Percentiles rank a stretch among this genome's conserved stretches.
phyloP scores from a whole-genome alignment of 176 grass and related monocot species.

The Ensete ventricosum region DNA sequence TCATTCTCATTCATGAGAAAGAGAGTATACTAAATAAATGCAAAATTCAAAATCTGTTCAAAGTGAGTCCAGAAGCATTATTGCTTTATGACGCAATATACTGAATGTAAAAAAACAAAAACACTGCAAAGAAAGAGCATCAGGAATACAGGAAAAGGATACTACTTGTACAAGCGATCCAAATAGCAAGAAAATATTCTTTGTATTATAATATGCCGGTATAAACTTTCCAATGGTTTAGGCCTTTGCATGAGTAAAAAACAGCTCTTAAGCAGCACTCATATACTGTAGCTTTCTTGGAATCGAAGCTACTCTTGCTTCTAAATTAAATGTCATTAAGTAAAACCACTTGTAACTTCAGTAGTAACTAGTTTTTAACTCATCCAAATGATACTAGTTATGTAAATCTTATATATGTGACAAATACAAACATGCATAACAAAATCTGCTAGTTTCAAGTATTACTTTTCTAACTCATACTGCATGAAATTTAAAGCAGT shows the following conservation, averaged over 20 bases:
- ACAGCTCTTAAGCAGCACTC: neutral
- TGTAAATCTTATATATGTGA: too few relatives aligned
- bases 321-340: neutral
- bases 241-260: neutral
- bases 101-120: neutral
- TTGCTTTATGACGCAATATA: neutral
- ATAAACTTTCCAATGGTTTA: too few relatives aligned
- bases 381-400: constrained; percentile 25
- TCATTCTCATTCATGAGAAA: constrained; percentile 10
- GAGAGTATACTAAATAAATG: neutral
- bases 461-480: neutral
- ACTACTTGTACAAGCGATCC: neutral
- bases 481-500: neutral
- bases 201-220: too few relatives aligned
- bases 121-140: neutral
- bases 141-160: neutral
- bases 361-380: constrained; percentile 26
- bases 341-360: constrained; percentile 10
- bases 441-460: too few relatives aligned
- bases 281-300: too few relatives aligned
- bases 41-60: neutral
- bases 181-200: neutral
- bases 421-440: too few relatives aligned
- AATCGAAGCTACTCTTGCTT: too few relatives aligned
- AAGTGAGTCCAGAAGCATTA: neutral